Percentiles rank a stretch among this genome's conserved stretches.
Evolutionary conservation across 1,139 yeast genomes (phyloP).

Genomic region (Citeromyces siamensis): DNA sequence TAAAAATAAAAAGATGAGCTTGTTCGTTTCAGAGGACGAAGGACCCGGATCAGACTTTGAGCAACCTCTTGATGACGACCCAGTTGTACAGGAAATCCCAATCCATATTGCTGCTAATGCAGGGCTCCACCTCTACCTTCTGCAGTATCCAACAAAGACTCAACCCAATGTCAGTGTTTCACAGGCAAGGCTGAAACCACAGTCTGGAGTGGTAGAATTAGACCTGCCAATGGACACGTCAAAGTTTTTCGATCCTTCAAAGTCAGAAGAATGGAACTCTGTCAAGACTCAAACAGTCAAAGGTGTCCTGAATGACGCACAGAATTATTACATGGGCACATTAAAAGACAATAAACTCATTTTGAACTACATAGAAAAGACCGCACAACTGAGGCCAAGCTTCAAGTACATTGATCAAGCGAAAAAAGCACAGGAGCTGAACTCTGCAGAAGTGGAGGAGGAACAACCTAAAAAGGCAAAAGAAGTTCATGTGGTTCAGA

Average conservation of each 20-base stretch:
- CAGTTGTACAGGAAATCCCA: constrained; percentile 68
- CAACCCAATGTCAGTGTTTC: constrained; percentile 29
- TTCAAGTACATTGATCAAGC: constrained; percentile 60
- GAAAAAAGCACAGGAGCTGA: constrained; percentile 17
- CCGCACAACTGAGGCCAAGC: constrained; percentile 72
- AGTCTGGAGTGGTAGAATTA: constrained; percentile 49
- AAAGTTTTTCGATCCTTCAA: constrained; percentile 51
- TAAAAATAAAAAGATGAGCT: constrained; percentile 1
- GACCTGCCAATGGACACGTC: constrained; percentile 58
- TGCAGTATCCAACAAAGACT: constrained; percentile 69
- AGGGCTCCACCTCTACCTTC: constrained; percentile 23
- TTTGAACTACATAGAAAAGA: constrained; percentile 51
- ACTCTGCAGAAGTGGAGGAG: constrained; percentile 27
- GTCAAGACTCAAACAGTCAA: constrained; percentile 48
- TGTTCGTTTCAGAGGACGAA: background rate
- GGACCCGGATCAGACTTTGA: too few species aligned
- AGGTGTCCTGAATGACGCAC: constrained; percentile 51
- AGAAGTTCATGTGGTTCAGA: constrained; percentile 53
- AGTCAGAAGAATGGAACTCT: constrained; percentile 51
- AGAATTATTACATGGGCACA: constrained; percentile 46
- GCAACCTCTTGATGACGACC: too few species aligned
- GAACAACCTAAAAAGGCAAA: constrained; percentile 27
- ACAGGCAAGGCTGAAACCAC: constrained; percentile 44
- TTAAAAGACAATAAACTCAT: constrained; percentile 42
- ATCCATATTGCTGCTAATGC: constrained; percentile 27